Base-by-base conservation (phyloP, 2,329 filamentous ascomycete genomes). In the Pyrenochaeta sp. region DNA sequence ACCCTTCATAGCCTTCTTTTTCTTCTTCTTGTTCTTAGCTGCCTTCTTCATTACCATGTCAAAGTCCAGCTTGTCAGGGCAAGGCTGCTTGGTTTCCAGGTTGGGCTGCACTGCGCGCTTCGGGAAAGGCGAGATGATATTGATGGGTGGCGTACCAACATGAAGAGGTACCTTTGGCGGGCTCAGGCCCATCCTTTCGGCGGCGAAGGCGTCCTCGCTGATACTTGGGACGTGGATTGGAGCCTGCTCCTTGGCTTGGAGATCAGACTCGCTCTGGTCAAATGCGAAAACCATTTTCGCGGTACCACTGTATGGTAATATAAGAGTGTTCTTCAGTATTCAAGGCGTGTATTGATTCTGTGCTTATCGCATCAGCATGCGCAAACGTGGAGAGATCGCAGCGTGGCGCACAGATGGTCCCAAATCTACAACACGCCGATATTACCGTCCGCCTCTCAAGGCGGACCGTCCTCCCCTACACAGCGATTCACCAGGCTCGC, bases 381-480 rank as follows among this genome's bases (percentile, higher is more conserved):
- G 54, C 45, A 49, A 34, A 41, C 44, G 23, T 18, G 52, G 43
- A 30, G 39, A 36, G 28, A 35, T 23, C n/a, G 23, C 27, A 15
- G 26, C 9, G 40, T 24, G 28, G 60, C 61, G 55, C 58, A 66
- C 60, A 60, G 56, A 53, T 55, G 58, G 56, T 39, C 49, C 53
- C 43, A 28, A n/a, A 52, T 39, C 44, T 55, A 41, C 34, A 39
- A 37, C 28, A 37, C 39, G 43, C 56, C 51, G 51, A 61, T 58
- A 62, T 73, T 77, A 77, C 76, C 75, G 76, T 78, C 77, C 77
- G 76, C 76, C 76, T 58, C 55, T 79, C 74, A 79, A 73, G 76
- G 75, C 74, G 77, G 77, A 78, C 77, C 68, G 53, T 59, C 63
- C 63, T 69, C 75, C 61, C 72, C 69, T 77, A 77, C 55, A 62